Percentiles rank a stretch among this genome's conserved stretches.
Evolutionary conservation across 441 rosid genomes (phyloP).

Genomic region (Brassica hybrid): DNA sequence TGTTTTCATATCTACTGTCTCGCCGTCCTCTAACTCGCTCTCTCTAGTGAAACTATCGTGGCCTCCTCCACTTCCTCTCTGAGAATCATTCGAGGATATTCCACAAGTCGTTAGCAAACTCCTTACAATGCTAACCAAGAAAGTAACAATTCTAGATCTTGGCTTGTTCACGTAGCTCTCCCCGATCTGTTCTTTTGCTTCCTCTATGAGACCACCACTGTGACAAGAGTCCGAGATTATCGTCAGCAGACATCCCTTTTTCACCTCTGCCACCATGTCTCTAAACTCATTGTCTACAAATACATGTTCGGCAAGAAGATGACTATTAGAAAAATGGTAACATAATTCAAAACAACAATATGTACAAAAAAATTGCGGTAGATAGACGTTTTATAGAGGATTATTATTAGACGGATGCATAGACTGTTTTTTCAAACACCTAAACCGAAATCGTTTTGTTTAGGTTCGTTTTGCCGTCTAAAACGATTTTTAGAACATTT

Average conservation of each 20-base stretch:
- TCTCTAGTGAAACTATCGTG: background rate
- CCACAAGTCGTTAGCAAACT: slow-evolving; percentile 25
- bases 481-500: no score
- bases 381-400: no score
- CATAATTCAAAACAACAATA: background rate
- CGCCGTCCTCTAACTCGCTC: slow-evolving; percentile 32
- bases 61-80: background rate
- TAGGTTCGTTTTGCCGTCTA: no score
- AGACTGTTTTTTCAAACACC: no score
- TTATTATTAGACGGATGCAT: no score
- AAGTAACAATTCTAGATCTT: slow-evolving; percentile 41
- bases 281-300: slow-evolving; percentile 76
- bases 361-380: no score
- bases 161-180: slow-evolving; percentile 54
- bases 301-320: background rate
- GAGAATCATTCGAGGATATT: background rate
- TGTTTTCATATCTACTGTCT: slow-evolving; percentile 45
- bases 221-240: slow-evolving; percentile 88
- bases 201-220: slow-evolving; percentile 89
- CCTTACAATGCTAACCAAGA: slow-evolving; percentile 41
- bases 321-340: background rate
- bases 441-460: no score
- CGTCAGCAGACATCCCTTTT: slow-evolving; percentile 61
- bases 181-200: slow-evolving; percentile 87
- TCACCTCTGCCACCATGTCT: slow-evolving; percentile 66